Evolutionary conservation across 768 basidiomycete species (phyloP), one percentile per base, ranked within the genome.

Genomic region (Leucosporidium scottii): DNA sequence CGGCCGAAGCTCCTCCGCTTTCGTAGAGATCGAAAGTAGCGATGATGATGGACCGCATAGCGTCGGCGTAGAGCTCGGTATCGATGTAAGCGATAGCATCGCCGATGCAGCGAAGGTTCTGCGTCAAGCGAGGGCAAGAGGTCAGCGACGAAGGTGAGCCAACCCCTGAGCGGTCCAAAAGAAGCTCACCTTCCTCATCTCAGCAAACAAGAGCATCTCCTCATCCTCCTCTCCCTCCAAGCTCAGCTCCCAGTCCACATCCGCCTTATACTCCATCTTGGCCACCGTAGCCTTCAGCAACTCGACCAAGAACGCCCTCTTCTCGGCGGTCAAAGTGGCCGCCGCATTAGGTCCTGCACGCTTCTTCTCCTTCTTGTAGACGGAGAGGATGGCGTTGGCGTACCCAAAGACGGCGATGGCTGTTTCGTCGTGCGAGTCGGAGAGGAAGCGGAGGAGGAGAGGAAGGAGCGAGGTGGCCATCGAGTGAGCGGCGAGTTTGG

Each of bases 401-500:
- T 96, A 80, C 4, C 90, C 86, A 75, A 93, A 90, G 50, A 97
- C 83, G 10, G 93, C 88, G 27, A 85, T 85, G 70, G 87, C 87
- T 9, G 91, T 93, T 74, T 94, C 93, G 69, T 93, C 90, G 71
- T 90, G 90, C 31, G 87, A 83, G 75, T 98, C 96, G 13, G 87
- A 87, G 80, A 98, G 82, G 81, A 97, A 93, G 21, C 85, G 87
- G 17, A 99, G 82, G 81, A 91, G 83, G 47, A 92, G 82, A 2
- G 93, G 91, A 23, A 93, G 82, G 53, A 87, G 79, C 12, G 63
- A 31, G 17, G 68, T 66, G 25, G 57, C 60, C 9, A 48, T 48
- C 17, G 62, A 27, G 48, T 31, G 58, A 9, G 66, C 69, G 56
- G 59, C 39, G 20, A 36, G 51, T 21, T 62, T 51, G 28, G 44